Evolutionary conservation across 495 filamentous ascomycete species (phyloP), one percentile per base, ranked within the genome.

Genomic region (Penicillium pancosmium): DNA sequence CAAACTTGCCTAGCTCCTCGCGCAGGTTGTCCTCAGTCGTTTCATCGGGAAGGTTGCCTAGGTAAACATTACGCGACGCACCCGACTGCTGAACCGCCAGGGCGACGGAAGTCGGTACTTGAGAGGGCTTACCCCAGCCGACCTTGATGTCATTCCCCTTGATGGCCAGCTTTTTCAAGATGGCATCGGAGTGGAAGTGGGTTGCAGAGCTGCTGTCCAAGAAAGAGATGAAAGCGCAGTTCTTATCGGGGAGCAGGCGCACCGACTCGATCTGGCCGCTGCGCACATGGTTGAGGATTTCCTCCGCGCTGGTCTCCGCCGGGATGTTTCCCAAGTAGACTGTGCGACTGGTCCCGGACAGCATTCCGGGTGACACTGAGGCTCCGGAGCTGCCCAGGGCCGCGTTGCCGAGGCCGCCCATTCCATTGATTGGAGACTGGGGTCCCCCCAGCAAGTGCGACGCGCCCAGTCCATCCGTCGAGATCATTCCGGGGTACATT

Each of bases 151-250:
- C 94, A 73, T 98, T 94, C 19, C 95, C 95, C 71, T 93, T 90
- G 77, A 98, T 94, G 58, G 93, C 90, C 65, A 98, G 84, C 78
- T 98, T 98, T 82, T 98, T 98, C 82, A 98, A 84, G 68, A 98
- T 98, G 56, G 94, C 94, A 81, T 98, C 94, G 27, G 94, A 98
- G 79, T 98, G 94, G 78, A 98, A 98, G 73, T 98, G 94, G 21
- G 92, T 97, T 48, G 94, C 94, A 27, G 95, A 96, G 78, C 91
- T 93, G 61, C 92, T 91, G 68, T 98, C 94, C 62, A 98, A 80
- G 77, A 98, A 98, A 12, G 94, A 98, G 68, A 98, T 98, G 80
- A 98, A 98, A 59, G 94, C 94, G 74, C 94, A 98, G 80, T 98
- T 98, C 90, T 98, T 98, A 77, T 98, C 94, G 16, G 93, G 91